Evolutionary conservation across 2,329 filamentous ascomycete species (phyloP).

Genomic region (Phialophora tarda): DNA sequence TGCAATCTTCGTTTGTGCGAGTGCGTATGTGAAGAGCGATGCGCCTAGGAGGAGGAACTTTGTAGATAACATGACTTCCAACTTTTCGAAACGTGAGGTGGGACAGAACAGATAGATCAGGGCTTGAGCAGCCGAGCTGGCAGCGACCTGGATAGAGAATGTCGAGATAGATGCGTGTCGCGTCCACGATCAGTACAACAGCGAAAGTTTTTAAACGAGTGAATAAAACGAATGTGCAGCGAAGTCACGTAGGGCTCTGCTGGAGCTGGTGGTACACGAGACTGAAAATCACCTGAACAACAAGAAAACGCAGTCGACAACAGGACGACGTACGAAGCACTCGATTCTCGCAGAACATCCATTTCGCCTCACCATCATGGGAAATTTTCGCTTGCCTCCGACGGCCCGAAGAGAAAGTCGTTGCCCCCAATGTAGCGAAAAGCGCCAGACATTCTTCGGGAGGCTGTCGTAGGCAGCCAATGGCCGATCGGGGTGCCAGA

Average conservation of each 20-base stretch:
- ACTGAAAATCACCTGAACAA: background rate
- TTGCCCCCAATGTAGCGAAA: slow-evolving; percentile 12
- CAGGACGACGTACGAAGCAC: background rate
- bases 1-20: slow-evolving; percentile 54
- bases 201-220: background rate
- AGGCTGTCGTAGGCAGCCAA: slow-evolving; percentile 11
- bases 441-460: background rate
- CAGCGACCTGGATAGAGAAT: background rate
- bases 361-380: background rate
- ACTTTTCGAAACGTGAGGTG: background rate
- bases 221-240: slow-evolving; percentile 16
- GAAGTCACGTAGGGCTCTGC: slow-evolving; percentile 8
- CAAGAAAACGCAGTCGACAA: background rate
- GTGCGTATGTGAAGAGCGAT: slow-evolving; percentile 51
- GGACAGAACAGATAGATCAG: background rate
- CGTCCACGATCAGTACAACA: background rate
- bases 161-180: background rate
- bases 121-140: background rate
- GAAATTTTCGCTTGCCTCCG: background rate
- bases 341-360: background rate
- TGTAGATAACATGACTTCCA: slow-evolving; percentile 56
- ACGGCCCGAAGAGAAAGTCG: background rate
- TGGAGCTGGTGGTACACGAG: background rate
- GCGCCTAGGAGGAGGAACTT: slow-evolving; percentile 55
- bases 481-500: background rate